Evolutionary conservation across 2,329 filamentous ascomycete genomes (phyloP), one percentile per base, ranked within the genome.

Genomic region (Aspergillus pseudotamarii): DNA sequence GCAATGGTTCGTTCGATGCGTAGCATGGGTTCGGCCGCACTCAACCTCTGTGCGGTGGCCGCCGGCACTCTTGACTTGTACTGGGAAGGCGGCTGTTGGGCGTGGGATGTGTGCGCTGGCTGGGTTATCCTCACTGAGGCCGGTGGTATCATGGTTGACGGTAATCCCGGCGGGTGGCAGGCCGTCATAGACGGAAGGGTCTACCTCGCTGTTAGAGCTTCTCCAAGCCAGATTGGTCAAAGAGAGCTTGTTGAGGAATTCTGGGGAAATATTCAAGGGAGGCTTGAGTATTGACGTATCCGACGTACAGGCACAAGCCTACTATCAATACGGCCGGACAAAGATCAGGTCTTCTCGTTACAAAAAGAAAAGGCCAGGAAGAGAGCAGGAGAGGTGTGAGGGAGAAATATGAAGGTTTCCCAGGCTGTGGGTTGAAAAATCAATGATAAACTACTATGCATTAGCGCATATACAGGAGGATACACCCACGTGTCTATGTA

Each of bases 61-160:
- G 79, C 80, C 41, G 87, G 87, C 0, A 78, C 79, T 26, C 62
- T 88, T 57, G 87, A 89, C 75, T 70, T 86, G n/a, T 89, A 88
- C 64, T 89, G 87, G 87, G 87, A 89, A 69, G 86, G 84, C 2
- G 87, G 87, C 0, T 88, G 85, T 69, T 89, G 86, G 86, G 85
- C 85, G 9, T 89, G 87, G 87, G 87, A 89, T 79, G 86, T 89
- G 11, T 88, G 85, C 70, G 87, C 87, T 5, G 87, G 84, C 0
- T 88, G 86, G 87, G 82, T 87, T 2, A 84, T 89, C 58, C 69
- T 89, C 48, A 80, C 79, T 28, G 87, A 89, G 73, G 85, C 87
- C 1, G 87, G 86, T 0, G 87, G 87, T 0, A 79, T 83, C 26
- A 80, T 89, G 62, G 86, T 85, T 14, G 86, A 87, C 71, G 85